Percentiles rank a stretch among this genome's conserved stretches.
Conservation (phyloP, 768 basidiomycete species). For the Lenzites betulinus region DNA sequence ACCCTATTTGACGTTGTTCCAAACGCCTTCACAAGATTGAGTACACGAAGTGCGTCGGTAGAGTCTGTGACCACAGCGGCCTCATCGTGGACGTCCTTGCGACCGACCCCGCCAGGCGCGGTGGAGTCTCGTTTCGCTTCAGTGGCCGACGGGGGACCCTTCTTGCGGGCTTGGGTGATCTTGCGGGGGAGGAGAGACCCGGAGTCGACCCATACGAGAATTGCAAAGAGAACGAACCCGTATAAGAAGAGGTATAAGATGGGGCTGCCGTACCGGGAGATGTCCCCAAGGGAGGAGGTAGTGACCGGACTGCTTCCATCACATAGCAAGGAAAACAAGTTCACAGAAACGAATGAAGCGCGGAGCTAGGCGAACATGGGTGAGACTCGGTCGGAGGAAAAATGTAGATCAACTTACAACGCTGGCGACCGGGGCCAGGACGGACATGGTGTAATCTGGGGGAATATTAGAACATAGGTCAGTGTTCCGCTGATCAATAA, state of each 20-base stretch:
- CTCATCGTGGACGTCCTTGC: constrained; percentile 57
- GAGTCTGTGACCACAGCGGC: constrained; percentile 49
- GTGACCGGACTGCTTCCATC: constrained; percentile 52
- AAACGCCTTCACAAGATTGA: constrained; percentile 65
- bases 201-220: constrained; percentile 75
- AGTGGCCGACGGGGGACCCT: not conserved
- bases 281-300: constrained; percentile 48
- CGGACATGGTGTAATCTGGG: constrained; percentile 63
- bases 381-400: not conserved
- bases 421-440: constrained; percentile 69
- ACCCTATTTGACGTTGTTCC: constrained; percentile 45
- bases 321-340: constrained; percentile 75
- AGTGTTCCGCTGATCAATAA: not conserved
- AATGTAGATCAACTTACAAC: constrained; percentile 46
- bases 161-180: constrained; percentile 27
- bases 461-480: not conserved
- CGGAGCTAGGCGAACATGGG: constrained; percentile 45
- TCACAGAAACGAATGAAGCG: constrained; percentile 73
- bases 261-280: constrained; percentile 71
- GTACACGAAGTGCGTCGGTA: constrained; percentile 60
- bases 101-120: constrained; percentile 1
- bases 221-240: constrained; percentile 54
- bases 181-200: constrained; percentile 51
- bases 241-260: constrained; percentile 72
- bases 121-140: not conserved